Conservation (phyloP, 2,329 filamentous ascomycete species). For the Aspergillus japonicus region DNA sequence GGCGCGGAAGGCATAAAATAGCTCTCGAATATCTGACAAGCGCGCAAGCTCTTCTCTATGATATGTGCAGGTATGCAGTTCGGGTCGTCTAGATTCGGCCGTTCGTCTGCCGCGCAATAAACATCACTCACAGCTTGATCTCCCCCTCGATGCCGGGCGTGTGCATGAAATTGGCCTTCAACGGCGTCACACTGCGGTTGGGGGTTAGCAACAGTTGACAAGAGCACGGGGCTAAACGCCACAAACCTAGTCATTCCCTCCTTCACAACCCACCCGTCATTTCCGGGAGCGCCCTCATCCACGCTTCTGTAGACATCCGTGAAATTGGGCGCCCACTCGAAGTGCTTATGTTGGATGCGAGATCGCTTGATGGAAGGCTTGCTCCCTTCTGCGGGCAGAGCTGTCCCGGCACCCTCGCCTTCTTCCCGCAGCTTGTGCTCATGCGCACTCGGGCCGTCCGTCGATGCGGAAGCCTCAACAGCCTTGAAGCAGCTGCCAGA, state of each 20-base stretch:
- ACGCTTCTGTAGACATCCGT: conserved; percentile 84
- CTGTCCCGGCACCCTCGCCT: conserved; percentile 46
- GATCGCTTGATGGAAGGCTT: conserved; percentile 31
- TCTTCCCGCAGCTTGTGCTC: conserved; percentile 72
- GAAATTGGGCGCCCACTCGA: conserved; percentile 91
- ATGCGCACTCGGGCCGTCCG: conserved; percentile 62
- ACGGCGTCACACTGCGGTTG: conserved; percentile 70
- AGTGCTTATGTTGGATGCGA: conserved; percentile 75
- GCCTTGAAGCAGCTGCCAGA: conserved; percentile 84
- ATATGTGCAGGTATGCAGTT: conserved; percentile 17
- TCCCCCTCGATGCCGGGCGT: conserved; percentile 65
- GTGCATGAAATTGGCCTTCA: conserved; percentile 92
- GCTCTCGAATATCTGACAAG: conserved; percentile 27
- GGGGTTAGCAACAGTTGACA: conserved; percentile 9
- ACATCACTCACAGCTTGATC: conserved; percentile 74
- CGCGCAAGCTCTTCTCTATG: conserved; percentile 22
- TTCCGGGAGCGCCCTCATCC: conserved; percentile 73
- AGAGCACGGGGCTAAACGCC: not conserved
- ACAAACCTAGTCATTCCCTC: conserved; percentile 78
- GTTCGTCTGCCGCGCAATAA: conserved; percentile 10
- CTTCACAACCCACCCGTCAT: conserved; percentile 90
- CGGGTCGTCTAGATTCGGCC: conserved; percentile 20
- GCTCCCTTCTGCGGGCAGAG: conserved; percentile 24
- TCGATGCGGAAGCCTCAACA: conserved; percentile 61
- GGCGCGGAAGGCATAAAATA: conserved; percentile 28